Percentiles rank a stretch among this genome's conserved stretches.
Conservation (phyloP, 805 yeast genomes). For the Middelhovenomyces tepae region DNA sequence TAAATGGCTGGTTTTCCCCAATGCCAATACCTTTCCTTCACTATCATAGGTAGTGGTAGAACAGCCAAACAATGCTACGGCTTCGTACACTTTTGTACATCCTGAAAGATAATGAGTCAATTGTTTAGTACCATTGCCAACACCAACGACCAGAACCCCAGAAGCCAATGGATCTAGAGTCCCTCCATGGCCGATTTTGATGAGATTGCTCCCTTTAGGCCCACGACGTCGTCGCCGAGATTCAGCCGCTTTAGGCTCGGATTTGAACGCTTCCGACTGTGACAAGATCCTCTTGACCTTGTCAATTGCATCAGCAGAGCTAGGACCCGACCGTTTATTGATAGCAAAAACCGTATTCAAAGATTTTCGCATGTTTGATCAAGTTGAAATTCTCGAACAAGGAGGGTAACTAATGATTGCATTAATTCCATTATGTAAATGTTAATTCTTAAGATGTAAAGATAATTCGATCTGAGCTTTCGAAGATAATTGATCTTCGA, state of each 20-base stretch:
- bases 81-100: conserved; percentile 70
- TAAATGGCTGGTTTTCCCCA: conserved; percentile 48
- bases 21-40: conserved; percentile 71
- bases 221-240: conserved; percentile 35
- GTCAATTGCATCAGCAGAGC: conserved; percentile 67
- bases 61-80: conserved; percentile 79
- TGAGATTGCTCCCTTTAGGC: conserved; percentile 37
- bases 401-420: no score
- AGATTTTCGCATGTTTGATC: no score
- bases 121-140: conserved; percentile 86
- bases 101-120: conserved; percentile 63
- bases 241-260: conserved; percentile 42
- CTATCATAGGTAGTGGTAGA: conserved; percentile 91
- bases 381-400: no score
- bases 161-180: conserved; percentile 92
- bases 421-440: no score
- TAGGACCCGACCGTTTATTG: conserved; percentile 76
- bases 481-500: no score
- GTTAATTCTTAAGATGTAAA: no score
- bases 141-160: conserved; percentile 85
- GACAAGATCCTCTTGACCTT: conserved; percentile 58
- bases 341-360: conserved; percentile 95
- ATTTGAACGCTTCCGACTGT: conserved; percentile 22
- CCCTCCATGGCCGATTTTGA: conserved; percentile 98
- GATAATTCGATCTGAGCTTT: no score